phyloP scores from a whole-genome alignment of 495 filamentous ascomycete genomes.

The Hyphodiscus hymeniophilus region DNA sequence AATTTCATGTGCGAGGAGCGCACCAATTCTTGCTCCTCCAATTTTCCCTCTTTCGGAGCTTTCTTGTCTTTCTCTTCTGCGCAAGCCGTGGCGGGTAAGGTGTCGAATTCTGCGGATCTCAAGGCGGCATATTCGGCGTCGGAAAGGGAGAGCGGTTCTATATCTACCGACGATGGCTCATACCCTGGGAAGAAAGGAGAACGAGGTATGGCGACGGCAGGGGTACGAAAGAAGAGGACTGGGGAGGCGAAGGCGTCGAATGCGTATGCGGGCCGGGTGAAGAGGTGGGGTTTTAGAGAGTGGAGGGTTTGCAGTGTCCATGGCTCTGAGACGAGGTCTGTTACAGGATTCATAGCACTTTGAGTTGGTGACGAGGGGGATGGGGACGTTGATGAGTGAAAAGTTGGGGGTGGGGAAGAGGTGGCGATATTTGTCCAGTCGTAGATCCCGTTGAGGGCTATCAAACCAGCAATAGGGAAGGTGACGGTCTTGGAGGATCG shows the following conservation, averaged over 20 bases:
- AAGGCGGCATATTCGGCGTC: not conserved
- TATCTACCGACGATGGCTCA: not conserved
- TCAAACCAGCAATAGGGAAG: conserved; percentile 30
- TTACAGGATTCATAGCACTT: not conserved
- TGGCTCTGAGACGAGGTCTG: not conserved
- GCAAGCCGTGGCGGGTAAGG: not conserved
- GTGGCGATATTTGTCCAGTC: conserved; percentile 35
- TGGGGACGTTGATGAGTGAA: too few relatives aligned
- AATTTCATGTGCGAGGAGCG: conserved; percentile 16
- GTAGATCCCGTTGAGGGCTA: conserved; percentile 42
- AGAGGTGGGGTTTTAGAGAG: conserved; percentile 27
- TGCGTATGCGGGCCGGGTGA: conserved; percentile 29
- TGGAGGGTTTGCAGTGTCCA: conserved; percentile 21
- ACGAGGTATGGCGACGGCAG: conserved; percentile 23
- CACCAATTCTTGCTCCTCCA: not conserved
- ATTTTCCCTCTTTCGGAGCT: too few relatives aligned
- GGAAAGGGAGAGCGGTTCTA: not conserved
- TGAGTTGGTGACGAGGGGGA: not conserved
- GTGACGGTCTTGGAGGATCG: conserved; percentile 3
- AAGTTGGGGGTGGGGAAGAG: not conserved
- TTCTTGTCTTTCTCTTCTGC: not conserved
- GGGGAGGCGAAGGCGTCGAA: conserved; percentile 48
- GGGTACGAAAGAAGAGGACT: conserved; percentile 42
- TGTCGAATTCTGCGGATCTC: too few relatives aligned
- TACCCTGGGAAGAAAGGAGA: not conserved